Conservation (phyloP, 371 early-diverging fungal species). For the Mucor racemosus region DNA sequence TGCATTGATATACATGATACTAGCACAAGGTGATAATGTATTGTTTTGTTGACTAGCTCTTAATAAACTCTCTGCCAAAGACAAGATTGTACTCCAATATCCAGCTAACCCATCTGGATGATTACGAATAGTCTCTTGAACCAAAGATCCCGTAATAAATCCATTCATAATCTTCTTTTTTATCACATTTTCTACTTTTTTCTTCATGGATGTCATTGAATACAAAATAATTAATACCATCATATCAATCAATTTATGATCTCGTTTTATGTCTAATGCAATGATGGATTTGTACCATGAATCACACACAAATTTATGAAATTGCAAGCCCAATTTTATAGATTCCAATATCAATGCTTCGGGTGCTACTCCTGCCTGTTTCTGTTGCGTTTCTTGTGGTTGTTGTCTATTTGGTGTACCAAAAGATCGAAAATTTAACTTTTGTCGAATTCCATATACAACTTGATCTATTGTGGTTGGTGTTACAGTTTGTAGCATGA, state of each 20-base stretch:
- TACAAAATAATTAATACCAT: conserved; percentile 71
- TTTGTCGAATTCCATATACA: conserved; percentile 56
- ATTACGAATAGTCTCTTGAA: conserved; percentile 56
- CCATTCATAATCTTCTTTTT: conserved; percentile 63
- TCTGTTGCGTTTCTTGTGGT: background rate
- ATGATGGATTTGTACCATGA: conserved; percentile 71
- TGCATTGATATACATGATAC: conserved; percentile 53
- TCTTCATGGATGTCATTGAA: conserved; percentile 67
- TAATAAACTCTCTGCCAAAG: conserved; percentile 66
- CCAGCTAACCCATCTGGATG: conserved; percentile 58
- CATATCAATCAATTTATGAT: conserved; percentile 65
- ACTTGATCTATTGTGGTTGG: conserved; percentile 48
- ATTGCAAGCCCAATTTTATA: conserved; percentile 67
- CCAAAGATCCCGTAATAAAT: conserved; percentile 48
- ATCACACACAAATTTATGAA: conserved; percentile 73
- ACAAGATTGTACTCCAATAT: conserved; percentile 65
- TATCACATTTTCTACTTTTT: conserved; percentile 65
- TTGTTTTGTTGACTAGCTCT: conserved; percentile 58
- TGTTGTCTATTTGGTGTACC: conserved; percentile 28
- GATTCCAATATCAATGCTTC: conserved; percentile 73
- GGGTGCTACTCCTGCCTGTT: conserved; percentile 37
- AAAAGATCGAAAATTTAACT: conserved; percentile 62
- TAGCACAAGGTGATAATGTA: conserved; percentile 51
- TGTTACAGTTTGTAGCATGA: conserved; percentile 70
- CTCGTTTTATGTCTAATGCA: conserved; percentile 46